Conservation (phyloP, 2,329 filamentous ascomycete genomes). For the Talaromyces sp. region DNA sequence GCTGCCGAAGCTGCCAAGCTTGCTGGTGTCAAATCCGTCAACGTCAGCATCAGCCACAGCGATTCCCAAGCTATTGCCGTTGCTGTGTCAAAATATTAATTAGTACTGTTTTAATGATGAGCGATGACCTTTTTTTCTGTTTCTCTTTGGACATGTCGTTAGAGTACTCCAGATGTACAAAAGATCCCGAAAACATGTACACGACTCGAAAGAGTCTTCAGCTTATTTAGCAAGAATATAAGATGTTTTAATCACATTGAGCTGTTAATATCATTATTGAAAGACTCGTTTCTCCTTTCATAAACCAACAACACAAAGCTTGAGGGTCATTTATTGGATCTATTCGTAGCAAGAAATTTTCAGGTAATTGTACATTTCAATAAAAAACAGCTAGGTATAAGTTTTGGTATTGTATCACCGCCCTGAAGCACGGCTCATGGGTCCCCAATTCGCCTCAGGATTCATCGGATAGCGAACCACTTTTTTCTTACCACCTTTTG, state of each 20-base stretch:
- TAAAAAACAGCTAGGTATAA: background rate
- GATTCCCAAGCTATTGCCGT: constrained; percentile 92
- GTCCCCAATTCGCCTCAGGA: constrained; percentile 89
- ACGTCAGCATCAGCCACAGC: constrained; percentile 91
- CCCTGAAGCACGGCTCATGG: constrained; percentile 51
- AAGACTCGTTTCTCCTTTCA: background rate
- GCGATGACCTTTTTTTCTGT: constrained; percentile 8
- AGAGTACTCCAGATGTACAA: constrained; percentile 13
- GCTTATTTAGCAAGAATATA: background rate
- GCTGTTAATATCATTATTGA: background rate
- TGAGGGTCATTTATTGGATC: background rate
- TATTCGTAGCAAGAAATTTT: background rate
- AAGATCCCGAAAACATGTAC: background rate
- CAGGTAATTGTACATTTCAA: background rate
- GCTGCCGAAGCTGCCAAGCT: constrained; percentile 77
- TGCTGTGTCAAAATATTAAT: constrained; percentile 67
- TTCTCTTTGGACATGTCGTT: constrained; percentile 16
- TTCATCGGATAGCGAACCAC: constrained; percentile 86
- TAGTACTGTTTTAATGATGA: constrained; percentile 5
- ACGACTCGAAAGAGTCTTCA: background rate
- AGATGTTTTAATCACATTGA: background rate
- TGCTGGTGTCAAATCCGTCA: constrained; percentile 81
- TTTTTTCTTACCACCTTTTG: constrained; percentile 51
- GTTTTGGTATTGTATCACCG: background rate
- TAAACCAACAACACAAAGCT: background rate